A percentile compares a stretch with the other conserved stretches of the same genome.
Evolutionary conservation across 176 grass and related monocot genomes (phyloP).

Genomic region (Hordeum marinum): DNA sequence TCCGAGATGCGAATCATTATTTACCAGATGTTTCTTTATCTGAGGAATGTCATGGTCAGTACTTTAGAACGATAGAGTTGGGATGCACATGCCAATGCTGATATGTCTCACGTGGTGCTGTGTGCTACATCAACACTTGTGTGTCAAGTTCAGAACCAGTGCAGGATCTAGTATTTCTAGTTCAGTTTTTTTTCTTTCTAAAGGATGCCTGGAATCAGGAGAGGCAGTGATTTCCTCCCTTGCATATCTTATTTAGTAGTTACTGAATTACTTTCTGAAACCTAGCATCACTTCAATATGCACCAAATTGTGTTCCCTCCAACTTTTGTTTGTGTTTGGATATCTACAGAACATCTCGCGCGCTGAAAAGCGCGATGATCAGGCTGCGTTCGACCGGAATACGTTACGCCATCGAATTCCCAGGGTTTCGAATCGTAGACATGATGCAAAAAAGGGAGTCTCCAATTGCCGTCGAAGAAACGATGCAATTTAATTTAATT

Average conservation of each 20-base stretch:
- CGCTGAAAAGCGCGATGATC: neutral
- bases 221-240: no score
- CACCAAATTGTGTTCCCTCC: neutral
- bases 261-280: neutral
- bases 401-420: neutral
- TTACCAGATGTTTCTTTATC: neutral
- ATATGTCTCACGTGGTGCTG: neutral
- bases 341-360: neutral
- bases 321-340: neutral
- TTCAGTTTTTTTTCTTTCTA: neutral
- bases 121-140: neutral
- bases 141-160: neutral
- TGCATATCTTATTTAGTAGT: no score
- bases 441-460: neutral
- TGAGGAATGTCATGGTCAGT: neutral
- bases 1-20: neutral
- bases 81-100: neutral
- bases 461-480: slow-evolving; percentile 14
- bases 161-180: neutral
- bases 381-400: neutral
- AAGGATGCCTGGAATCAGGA: no score
- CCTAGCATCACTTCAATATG: neutral
- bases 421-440: neutral
- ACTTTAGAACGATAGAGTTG: neutral
- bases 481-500: slow-evolving; percentile 42